Base-by-base conservation (phyloP, 176 grass and related monocot genomes). In the Oryza glaberrima region DNA sequence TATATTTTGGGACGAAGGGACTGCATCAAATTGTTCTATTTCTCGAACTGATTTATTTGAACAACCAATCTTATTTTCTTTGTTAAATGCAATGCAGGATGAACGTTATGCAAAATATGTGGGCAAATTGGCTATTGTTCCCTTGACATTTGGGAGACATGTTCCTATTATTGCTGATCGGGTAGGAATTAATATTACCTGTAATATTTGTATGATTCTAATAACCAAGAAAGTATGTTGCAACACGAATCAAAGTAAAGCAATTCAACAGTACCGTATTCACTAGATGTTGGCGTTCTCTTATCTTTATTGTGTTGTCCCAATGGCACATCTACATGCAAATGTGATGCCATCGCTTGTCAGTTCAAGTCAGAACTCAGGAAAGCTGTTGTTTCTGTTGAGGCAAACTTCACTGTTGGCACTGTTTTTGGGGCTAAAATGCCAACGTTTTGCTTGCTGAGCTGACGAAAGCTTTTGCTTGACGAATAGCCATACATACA, bases 141-240 rank as follows among this genome's bases (percentile, higher is more conserved):
- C 96, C 44, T 89, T 98, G 91, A 98, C 96, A 89, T 95, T 87
- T 89, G 96, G 96, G 26, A 85, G 96, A 34, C 91, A 95, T 83
- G 94, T 98, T 77, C 96, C 96, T 84, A 98, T 98, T 85, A 95
- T 98, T 49, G 79, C 91, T 92, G 96, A 98, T 47, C 83, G 80
- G 92, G 96, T 98, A 95, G 88, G 84, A 47, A 46, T 76, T 26
- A 51, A 41, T 70, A 19, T 66, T 82, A 12, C 40, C n/a, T 82
- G 16, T 78, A 79, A 13, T 84, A 77, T 66, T 47, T 84, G 7
- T 77, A 43, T 49, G 76, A 73, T 77, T 82, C 7, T 26, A 79
- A 61, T 70, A 67, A 80, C 71, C 72, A 8, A 80, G 12, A 80
- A 65, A 80, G 22, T 12, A 9, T 2, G 19, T 48, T n/a, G 25